Evolutionary conservation across 2,329 filamentous ascomycete genomes (phyloP).

Genomic region (Conoideocrella luteorostrata): DNA sequence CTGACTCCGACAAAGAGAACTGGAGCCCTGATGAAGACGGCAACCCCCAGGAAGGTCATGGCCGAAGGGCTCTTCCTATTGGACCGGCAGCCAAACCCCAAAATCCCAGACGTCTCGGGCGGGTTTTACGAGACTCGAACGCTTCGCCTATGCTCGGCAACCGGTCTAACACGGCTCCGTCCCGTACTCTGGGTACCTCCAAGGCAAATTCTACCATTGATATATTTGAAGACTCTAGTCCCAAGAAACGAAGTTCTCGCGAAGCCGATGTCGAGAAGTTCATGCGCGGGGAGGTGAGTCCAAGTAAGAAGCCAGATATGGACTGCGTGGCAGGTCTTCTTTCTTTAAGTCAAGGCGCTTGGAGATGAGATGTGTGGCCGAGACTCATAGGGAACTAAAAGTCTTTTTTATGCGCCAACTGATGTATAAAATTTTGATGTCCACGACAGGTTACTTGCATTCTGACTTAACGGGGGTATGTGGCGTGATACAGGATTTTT

Average conservation of each 20-base stretch:
- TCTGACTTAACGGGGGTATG: too few species aligned
- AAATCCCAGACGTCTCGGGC: conserved; percentile 35
- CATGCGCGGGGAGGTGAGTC: conserved; percentile 61
- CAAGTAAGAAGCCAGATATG: conserved; percentile 71
- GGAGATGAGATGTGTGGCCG: conserved; percentile 47
- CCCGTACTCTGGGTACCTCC: conserved; percentile 22
- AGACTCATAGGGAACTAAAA: background rate
- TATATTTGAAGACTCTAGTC: conserved; percentile 46
- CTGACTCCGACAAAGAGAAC: conserved; percentile 93
- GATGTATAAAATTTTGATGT: conserved; percentile 1
- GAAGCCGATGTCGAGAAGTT: conserved; percentile 64
- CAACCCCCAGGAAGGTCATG: conserved; percentile 10
- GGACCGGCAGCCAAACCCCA: conserved; percentile 18
- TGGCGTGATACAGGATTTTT: too few species aligned
- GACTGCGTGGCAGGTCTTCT: conserved; percentile 86
- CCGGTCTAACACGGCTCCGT: conserved; percentile 36
- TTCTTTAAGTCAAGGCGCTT: conserved; percentile 87
- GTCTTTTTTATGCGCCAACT: background rate
- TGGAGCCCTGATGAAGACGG: conserved; percentile 55
- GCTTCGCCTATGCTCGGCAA: conserved; percentile 25
- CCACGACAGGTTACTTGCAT: too few species aligned
- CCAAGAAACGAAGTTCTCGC: conserved; percentile 13
- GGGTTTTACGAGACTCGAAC: conserved; percentile 34
- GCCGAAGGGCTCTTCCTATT: conserved; percentile 31
- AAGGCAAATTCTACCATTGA: conserved; percentile 29